Evolutionary conservation across 352 stramenopile species (phyloP), one percentile per base, ranked within the genome.

Genomic region (Phytophthora sp.): DNA sequence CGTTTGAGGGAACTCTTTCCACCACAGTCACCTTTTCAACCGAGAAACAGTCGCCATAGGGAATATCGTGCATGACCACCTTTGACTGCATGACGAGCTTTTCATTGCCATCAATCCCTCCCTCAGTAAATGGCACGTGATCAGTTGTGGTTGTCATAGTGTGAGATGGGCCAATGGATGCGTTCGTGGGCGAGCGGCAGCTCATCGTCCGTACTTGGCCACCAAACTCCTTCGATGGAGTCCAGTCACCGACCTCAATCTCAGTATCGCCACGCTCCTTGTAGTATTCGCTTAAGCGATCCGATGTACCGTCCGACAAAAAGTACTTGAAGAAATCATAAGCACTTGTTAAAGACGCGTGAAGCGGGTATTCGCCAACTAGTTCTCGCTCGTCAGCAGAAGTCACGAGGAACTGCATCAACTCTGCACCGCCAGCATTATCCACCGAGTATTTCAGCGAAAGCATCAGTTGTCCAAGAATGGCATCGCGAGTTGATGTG

Each of bases 121-220:
- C 36, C 11, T 87, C 71, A 1, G 59, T 36, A 57, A 89, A 90
- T 26, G 59, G 68, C 4, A 93, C 67, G 35, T 93, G 82, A 49
- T 93, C 82, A 24, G 82, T 92, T 21, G 79, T 91, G 15, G 84
- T 93, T 30, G 78, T 87, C 85, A 94, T 92, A n/a, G 87, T 95
- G 27, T 86, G 80, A 21, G 87, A 83, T 24, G 87, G 87, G 1
- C 87, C 87, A 61, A 95, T 95, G 23, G 79, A 90, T 16, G 87
- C 87, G 45, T 95, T 91, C 23, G 87, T 95, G 3, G 91, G 74
- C 8, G 84, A 88, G 2, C 87, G 77, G 47, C 84, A 93, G 42
- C 74, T 87, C 38, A 90, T 70, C 15, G 76, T 75, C 21, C 87
- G 82, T 23, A 89, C 69, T 69, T 88, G 78, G 0, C 87, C 87